Conservation (phyloP, 2,329 filamentous ascomycete genomes). For the Botryotinia narcissicola region DNA sequence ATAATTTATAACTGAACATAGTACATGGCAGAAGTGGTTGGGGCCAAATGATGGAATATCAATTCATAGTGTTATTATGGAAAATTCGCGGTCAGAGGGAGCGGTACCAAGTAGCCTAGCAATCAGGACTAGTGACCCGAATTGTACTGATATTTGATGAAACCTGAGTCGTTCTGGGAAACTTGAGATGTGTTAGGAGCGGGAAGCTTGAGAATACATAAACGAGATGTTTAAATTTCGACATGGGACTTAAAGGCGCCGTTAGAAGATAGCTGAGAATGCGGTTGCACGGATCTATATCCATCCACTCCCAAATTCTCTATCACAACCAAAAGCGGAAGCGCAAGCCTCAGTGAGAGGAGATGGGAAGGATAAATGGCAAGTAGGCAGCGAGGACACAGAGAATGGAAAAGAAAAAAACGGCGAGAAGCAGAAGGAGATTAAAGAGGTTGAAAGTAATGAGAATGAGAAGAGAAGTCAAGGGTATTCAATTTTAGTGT, state of each 20-base stretch:
- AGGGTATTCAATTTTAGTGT: background rate
- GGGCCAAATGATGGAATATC: background rate
- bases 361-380: background rate
- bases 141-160: background rate
- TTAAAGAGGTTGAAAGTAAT: background rate
- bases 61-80: background rate
- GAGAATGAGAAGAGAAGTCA: background rate
- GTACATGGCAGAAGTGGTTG: background rate
- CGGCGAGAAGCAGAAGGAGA: background rate
- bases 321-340: background rate
- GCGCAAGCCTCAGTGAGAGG: background rate
- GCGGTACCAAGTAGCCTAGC: background rate
- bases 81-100: background rate
- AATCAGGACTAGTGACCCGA: background rate
- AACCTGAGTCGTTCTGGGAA: background rate
- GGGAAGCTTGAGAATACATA: background rate
- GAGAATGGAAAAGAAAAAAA: background rate
- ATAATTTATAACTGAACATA: background rate
- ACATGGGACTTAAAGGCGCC: background rate
- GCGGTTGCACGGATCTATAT: background rate
- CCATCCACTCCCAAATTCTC: background rate
- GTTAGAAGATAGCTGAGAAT: background rate
- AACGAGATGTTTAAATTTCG: background rate
- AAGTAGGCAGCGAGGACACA: background rate
- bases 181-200: background rate